Evolutionary conservation across 169 alveolate genomes (phyloP).

Genomic region (Plasmodium chabaudi): DNA sequence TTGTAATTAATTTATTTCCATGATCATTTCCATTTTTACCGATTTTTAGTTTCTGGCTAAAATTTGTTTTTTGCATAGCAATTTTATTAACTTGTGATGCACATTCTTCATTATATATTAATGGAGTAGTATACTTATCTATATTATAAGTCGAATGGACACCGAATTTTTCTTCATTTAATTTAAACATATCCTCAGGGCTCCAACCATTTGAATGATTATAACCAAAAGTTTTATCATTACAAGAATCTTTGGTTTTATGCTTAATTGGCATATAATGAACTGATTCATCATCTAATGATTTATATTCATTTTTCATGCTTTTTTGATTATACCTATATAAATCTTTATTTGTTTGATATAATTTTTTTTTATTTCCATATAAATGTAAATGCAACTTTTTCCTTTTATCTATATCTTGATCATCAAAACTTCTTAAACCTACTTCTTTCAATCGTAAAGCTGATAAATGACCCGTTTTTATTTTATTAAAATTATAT

Average conservation of each 20-base stretch:
- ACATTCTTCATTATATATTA: slow-evolving; percentile 66
- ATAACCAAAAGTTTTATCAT: slow-evolving; percentile 83
- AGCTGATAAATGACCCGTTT: slow-evolving; percentile 70
- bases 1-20: background rate
- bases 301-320: slow-evolving; percentile 5
- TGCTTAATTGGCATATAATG: slow-evolving; percentile 26
- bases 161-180: slow-evolving; percentile 90
- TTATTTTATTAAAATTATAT: slow-evolving; percentile 28
- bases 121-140: slow-evolving; percentile 81
- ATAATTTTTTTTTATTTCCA: slow-evolving; percentile 38
- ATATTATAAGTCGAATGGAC: slow-evolving; percentile 88
- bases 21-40: background rate
- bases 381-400: slow-evolving; percentile 44
- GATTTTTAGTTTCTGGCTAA: background rate
- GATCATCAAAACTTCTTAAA: slow-evolving; percentile 78
- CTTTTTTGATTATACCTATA: slow-evolving; percentile 19
- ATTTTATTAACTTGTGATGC: slow-evolving; percentile 5
- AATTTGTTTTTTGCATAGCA: background rate
- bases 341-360: slow-evolving; percentile 21
- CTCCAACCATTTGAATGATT: slow-evolving; percentile 87
- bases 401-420: slow-evolving; percentile 74
- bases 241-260: slow-evolving; percentile 50
- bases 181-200: slow-evolving; percentile 91
- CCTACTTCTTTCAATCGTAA: slow-evolving; percentile 77
- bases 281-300: slow-evolving; percentile 49